Evolutionary conservation across 2,329 filamentous ascomycete genomes (phyloP).

Genomic region (Nemania abortiva): DNA sequence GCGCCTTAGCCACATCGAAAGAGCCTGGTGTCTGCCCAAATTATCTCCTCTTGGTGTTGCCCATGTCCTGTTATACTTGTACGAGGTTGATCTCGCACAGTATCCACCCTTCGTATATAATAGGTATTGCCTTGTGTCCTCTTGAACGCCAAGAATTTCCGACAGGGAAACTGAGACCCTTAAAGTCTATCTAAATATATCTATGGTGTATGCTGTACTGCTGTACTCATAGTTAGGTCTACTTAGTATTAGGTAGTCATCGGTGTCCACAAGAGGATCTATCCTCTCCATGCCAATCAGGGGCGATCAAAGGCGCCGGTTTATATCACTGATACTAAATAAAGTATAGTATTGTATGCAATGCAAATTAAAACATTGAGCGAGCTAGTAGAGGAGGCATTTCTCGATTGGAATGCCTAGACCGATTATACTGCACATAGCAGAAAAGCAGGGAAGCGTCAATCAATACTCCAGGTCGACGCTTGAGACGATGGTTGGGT

Average conservation of each 20-base stretch:
- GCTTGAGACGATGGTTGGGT: background rate
- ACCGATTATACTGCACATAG: background rate
- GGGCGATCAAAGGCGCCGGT: background rate
- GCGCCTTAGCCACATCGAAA: background rate
- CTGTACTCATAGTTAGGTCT: too few species aligned
- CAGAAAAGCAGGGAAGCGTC: background rate
- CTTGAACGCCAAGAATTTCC: background rate
- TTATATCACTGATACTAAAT: background rate
- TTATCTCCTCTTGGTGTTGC: constrained; percentile 1
- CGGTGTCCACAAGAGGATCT: too few species aligned
- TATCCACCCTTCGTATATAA: constrained; percentile 7
- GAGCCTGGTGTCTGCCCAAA: background rate
- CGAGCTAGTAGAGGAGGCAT: background rate
- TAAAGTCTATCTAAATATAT: background rate
- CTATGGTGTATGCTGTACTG: too few species aligned
- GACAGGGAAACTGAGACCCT: constrained; percentile 2
- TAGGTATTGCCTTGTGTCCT: background rate
- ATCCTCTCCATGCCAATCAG: background rate
- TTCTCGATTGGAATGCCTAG: background rate
- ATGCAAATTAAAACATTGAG: background rate
- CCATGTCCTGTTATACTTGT: constrained; percentile 8
- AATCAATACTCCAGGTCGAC: background rate
- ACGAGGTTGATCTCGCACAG: background rate
- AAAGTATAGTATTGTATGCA: background rate
- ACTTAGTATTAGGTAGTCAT: too few species aligned